Evolutionary conservation across 345 rosid species (phyloP).

Genomic region (Firmiana major): DNA sequence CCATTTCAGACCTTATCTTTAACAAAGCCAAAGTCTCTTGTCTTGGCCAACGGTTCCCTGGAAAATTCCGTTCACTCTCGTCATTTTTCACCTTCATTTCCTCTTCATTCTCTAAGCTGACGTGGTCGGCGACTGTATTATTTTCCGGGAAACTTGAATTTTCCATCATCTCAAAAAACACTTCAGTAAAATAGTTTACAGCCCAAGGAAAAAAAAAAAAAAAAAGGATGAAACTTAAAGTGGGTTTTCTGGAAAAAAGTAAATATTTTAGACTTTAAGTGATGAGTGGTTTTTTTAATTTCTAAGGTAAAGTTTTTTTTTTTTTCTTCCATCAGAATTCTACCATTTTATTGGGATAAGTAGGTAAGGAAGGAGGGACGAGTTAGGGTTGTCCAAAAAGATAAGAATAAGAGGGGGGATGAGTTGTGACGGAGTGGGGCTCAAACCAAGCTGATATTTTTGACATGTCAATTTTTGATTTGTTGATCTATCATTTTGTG

Average conservation of each 20-base stretch:
- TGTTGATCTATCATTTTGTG: neutral
- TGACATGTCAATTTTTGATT: constrained; percentile 22
- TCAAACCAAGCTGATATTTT: constrained; percentile 10
- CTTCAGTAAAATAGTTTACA: constrained; percentile 22
- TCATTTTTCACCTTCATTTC: constrained; percentile 20
- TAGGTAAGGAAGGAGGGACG: constrained; percentile 16
- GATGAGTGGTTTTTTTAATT: constrained; percentile 5
- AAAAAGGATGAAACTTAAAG: constrained; percentile 16
- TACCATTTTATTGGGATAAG: constrained; percentile 9
- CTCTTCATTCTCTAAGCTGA: constrained; percentile 17
- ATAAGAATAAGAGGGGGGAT: constrained; percentile 14
- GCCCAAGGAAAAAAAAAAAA: constrained; percentile 22
- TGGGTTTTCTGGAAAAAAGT: neutral
- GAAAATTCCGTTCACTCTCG: constrained; percentile 42
- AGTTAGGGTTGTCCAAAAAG: constrained; percentile 22
- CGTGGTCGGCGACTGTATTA: constrained; percentile 8
- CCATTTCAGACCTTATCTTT: constrained; percentile 86
- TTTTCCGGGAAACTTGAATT: constrained; percentile 31
- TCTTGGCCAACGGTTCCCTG: constrained; percentile 77
- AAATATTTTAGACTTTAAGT: constrained; percentile 10
- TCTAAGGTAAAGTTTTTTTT: constrained; percentile 1
- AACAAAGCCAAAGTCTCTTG: constrained; percentile 71
- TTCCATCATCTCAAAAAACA: constrained; percentile 27
- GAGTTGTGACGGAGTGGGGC: constrained; percentile 16
- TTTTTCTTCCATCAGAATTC: neutral